phyloP scores from a whole-genome alignment of 2,329 filamentous ascomycete genomes.

The Aspergillus sp. region DNA sequence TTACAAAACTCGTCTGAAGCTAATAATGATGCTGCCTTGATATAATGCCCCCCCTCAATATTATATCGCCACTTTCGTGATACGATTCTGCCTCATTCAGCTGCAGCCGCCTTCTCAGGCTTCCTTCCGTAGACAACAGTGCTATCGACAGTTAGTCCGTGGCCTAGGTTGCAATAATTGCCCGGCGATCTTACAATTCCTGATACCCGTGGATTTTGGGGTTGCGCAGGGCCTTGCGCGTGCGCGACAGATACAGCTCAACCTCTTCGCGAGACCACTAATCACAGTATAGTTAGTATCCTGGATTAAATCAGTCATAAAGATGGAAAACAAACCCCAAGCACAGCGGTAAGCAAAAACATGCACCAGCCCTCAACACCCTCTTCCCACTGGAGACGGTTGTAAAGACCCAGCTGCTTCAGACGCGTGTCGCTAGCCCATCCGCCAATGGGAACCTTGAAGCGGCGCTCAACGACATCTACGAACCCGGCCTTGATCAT shows the following conservation, averaged over 20 bases:
- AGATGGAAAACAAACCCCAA: constrained; percentile 17
- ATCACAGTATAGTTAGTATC: neutral
- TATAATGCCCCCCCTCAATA: too few species aligned
- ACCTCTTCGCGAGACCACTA: constrained; percentile 12
- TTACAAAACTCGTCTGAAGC: too few species aligned
- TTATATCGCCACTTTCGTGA: too few species aligned
- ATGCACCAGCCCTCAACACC: constrained; percentile 32
- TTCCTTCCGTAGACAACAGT: constrained; percentile 4
- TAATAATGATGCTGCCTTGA: too few species aligned
- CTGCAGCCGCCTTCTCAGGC: neutral
- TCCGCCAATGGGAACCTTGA: constrained; percentile 25
- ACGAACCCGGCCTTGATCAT: constrained; percentile 28
- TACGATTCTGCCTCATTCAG: neutral
- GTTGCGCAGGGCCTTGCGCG: constrained; percentile 3
- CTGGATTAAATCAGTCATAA: too few species aligned
- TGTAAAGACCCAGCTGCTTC: constrained; percentile 24
- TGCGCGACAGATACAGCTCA: neutral
- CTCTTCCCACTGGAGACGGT: constrained; percentile 24
- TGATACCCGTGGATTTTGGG: constrained; percentile 9
- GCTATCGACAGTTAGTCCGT: neutral
- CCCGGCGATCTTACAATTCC: neutral
- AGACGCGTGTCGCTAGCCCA: constrained; percentile 20
- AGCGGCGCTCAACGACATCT: constrained; percentile 25
- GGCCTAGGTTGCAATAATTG: too few species aligned
- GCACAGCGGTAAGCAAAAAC: constrained; percentile 24